These are phyloP conservation scores for Apophysomyces ossiformis DNA, from an alignment of 371 early-diverging fungal genomes.

Conservation along the genomic window DNA sequence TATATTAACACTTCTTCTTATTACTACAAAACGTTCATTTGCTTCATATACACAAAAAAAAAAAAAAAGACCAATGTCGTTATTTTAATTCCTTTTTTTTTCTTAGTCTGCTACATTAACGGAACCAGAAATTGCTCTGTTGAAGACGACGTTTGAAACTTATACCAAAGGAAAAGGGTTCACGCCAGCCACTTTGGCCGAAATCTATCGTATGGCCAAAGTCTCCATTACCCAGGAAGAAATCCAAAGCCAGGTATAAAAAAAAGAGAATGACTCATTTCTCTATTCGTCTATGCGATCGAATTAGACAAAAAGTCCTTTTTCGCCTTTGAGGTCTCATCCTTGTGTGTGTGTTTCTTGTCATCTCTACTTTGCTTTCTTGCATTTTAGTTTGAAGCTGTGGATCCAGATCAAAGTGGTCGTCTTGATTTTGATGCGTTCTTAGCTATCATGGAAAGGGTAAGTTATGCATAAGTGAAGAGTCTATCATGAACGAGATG, in stretches of 20 bases:
- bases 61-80: not conserved
- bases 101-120: constrained; percentile 8
- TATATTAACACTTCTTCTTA: not conserved
- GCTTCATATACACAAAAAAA: not conserved
- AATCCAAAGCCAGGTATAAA: constrained; percentile 17
- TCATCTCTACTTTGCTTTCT: no score
- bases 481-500: no score
- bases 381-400: not conserved
- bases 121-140: constrained; percentile 9
- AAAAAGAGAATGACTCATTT: not conserved
- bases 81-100: not conserved
- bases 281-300: not conserved
- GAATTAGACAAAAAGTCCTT: no score
- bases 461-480: not conserved
- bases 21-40: not conserved
- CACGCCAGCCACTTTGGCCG: constrained; percentile 9
- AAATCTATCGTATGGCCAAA: constrained; percentile 21
- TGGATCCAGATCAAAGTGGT: constrained; percentile 8
- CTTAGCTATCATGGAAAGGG: constrained; percentile 22
- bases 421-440: constrained; percentile 24
- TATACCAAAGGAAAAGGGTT: constrained; percentile 16
- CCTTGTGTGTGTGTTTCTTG: no score
- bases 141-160: constrained; percentile 1
- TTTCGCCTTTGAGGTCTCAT: no score
- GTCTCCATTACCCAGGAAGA: constrained; percentile 12